Evolutionary conservation across 257 asterid species (phyloP).

Genomic region (Coffea eugenioides): DNA sequence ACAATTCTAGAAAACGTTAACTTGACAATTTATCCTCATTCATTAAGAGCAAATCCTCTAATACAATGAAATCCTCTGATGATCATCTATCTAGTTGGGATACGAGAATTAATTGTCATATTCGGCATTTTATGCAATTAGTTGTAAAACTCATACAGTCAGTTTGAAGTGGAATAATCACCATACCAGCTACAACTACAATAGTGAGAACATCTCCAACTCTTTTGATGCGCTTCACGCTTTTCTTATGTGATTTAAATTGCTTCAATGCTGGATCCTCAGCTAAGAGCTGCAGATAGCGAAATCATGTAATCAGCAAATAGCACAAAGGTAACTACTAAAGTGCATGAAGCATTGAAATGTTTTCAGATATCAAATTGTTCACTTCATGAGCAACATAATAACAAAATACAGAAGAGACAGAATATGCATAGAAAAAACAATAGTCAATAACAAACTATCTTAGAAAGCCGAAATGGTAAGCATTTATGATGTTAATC

Average conservation of each 20-base stretch:
- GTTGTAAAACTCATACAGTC: neutral
- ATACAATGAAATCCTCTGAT: neutral
- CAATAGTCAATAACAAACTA: neutral
- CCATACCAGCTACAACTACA: constrained; percentile 71
- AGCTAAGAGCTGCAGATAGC: constrained; percentile 66
- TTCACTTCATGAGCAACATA: too few relatives aligned
- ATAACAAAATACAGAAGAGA: too few relatives aligned
- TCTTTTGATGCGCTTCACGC: constrained; percentile 53
- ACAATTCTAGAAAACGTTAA: neutral
- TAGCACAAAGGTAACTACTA: neutral
- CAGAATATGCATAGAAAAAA: too few relatives aligned
- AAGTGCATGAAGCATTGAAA: too few relatives aligned
- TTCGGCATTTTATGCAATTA: neutral
- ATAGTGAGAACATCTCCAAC: constrained; percentile 69
- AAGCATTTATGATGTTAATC: too few relatives aligned
- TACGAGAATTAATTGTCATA: neutral
- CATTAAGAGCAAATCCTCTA: neutral
- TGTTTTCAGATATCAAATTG: too few relatives aligned
- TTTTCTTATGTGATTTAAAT: constrained; percentile 65
- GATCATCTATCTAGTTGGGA: neutral
- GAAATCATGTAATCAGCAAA: constrained; percentile 5
- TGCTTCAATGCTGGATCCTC: constrained; percentile 60
- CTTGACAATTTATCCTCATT: neutral
- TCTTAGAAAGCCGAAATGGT: too few relatives aligned
- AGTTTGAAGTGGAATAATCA: constrained; percentile 8